Evolutionary conservation across 1,139 yeast species (phyloP).

Genomic region (Torulaspora pretoriensis): DNA sequence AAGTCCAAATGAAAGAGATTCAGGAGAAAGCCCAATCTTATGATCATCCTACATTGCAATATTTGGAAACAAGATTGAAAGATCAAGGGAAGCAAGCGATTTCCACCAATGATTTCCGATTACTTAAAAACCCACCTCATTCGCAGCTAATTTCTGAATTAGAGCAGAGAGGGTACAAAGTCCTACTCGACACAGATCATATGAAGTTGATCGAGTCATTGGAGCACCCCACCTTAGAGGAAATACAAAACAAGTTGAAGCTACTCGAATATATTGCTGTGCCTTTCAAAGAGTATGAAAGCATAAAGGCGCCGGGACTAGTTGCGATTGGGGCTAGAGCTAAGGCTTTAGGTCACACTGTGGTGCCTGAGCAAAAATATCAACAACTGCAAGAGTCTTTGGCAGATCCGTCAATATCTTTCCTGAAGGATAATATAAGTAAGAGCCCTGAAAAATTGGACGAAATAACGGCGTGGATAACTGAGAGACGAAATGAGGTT

Average conservation of each 20-base stretch:
- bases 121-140: background rate
- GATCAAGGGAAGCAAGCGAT: slow-evolving; percentile 24
- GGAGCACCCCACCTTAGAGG: slow-evolving; percentile 23
- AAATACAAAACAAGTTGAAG: slow-evolving; percentile 22
- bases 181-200: slow-evolving; percentile 33
- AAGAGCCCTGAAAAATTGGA: slow-evolving; percentile 3
- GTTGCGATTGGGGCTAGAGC: slow-evolving; percentile 8
- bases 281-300: slow-evolving; percentile 3
- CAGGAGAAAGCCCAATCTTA: slow-evolving; percentile 3
- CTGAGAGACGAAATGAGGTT: slow-evolving; percentile 4
- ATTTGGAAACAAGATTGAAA: slow-evolving; percentile 12
- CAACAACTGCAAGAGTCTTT: slow-evolving; percentile 4
- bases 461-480: slow-evolving; percentile 1
- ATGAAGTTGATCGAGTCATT: slow-evolving; percentile 14
- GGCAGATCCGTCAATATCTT: slow-evolving; percentile 6
- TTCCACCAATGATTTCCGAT: slow-evolving; percentile 10
- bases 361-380: slow-evolving; percentile 6
- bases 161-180: slow-evolving; percentile 21
- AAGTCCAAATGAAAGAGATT: slow-evolving; percentile 8
- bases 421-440: slow-evolving; percentile 1
- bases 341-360: slow-evolving; percentile 8
- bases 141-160: slow-evolving; percentile 1
- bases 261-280: background rate
- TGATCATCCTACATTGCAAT: slow-evolving; percentile 12
- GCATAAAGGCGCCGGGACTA: slow-evolving; percentile 2